A percentile compares a stretch with the other conserved stretches of the same genome.
Evolutionary conservation across 805 yeast species (phyloP).

Genomic region (Teunomyces pallodes): DNA sequence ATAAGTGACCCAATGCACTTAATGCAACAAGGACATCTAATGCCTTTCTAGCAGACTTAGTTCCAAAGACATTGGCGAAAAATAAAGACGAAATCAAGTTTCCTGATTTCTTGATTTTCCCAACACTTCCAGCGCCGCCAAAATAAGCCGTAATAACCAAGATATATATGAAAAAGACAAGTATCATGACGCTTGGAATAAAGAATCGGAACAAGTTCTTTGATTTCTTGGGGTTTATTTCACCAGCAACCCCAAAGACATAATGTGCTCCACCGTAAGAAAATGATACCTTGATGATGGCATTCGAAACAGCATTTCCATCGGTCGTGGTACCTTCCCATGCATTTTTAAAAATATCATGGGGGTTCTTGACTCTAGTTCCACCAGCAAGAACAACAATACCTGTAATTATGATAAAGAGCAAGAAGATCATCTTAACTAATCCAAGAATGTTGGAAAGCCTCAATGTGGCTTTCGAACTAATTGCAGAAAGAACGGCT

Average conservation of each 20-base stretch:
- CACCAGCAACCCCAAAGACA: slow-evolving; percentile 37
- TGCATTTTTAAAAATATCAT: slow-evolving; percentile 32
- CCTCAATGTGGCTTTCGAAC: slow-evolving; percentile 28
- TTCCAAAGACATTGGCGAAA: slow-evolving; percentile 31
- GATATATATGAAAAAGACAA: slow-evolving; percentile 31
- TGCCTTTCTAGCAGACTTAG: slow-evolving; percentile 20
- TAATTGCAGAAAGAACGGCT: slow-evolving; percentile 18
- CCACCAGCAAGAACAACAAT: slow-evolving; percentile 36
- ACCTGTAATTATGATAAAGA: slow-evolving; percentile 34
- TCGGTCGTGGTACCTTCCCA: slow-evolving; percentile 41
- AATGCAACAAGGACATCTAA: slow-evolving; percentile 27
- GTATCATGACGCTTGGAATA: slow-evolving; percentile 30
- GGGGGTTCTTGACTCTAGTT: slow-evolving; percentile 31
- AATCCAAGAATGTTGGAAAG: slow-evolving; percentile 33
- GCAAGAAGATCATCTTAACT: slow-evolving; percentile 29
- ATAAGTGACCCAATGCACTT: slow-evolving; percentile 31
- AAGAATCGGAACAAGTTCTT: slow-evolving; percentile 23
- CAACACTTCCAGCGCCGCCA: slow-evolving; percentile 20
- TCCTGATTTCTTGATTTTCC: slow-evolving; percentile 27
- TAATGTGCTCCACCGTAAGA: slow-evolving; percentile 42
- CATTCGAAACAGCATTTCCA: slow-evolving; percentile 42
- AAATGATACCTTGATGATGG: slow-evolving; percentile 44
- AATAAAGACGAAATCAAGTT: slow-evolving; percentile 27
- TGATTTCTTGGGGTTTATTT: slow-evolving; percentile 23
- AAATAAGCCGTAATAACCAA: slow-evolving; percentile 32